Conservation (phyloP, 108 stramenopile species). For the Fistulifera pelliculosa region DNA sequence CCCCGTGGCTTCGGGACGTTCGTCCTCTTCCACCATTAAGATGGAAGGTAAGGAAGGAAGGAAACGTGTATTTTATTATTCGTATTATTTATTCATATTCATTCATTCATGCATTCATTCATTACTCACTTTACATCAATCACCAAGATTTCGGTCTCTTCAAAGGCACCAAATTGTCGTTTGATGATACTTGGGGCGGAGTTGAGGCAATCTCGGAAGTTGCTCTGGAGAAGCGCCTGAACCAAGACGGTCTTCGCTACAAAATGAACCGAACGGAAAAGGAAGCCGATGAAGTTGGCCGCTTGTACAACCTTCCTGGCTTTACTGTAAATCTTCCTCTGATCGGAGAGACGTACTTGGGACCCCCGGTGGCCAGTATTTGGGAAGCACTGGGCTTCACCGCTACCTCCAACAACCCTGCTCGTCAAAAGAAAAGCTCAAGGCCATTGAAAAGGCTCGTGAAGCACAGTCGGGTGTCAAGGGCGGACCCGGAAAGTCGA, state of each 20-base stretch:
- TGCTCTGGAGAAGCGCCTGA: slow-evolving; percentile 61
- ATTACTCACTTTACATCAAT: slow-evolving; percentile 9
- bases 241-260: slow-evolving; percentile 84
- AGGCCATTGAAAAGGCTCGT: slow-evolving; percentile 78
- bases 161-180: slow-evolving; percentile 53
- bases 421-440: slow-evolving; percentile 77
- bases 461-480: slow-evolving; percentile 51
- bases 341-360: slow-evolving; percentile 80
- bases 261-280: slow-evolving; percentile 72
- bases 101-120: too few species aligned
- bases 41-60: slow-evolving; percentile 88
- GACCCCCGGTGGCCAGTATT: slow-evolving; percentile 79
- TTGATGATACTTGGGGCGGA: slow-evolving; percentile 72
- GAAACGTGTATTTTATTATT: too few species aligned
- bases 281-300: slow-evolving; percentile 66
- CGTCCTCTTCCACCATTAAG: slow-evolving; percentile 42
- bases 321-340: slow-evolving; percentile 74
- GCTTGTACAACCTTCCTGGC: slow-evolving; percentile 53
- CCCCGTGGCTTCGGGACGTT: slow-evolving; percentile 15
- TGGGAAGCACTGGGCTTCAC: slow-evolving; percentile 88
- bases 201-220: slow-evolving; percentile 67
- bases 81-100: too few species aligned
- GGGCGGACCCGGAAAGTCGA: slow-evolving; percentile 56
- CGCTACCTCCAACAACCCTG: slow-evolving; percentile 84
- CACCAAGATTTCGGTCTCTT: slow-evolving; percentile 84